phyloP scores from a whole-genome alignment of 352 stramenopile genomes.

The Globisporangium alternatum region DNA sequence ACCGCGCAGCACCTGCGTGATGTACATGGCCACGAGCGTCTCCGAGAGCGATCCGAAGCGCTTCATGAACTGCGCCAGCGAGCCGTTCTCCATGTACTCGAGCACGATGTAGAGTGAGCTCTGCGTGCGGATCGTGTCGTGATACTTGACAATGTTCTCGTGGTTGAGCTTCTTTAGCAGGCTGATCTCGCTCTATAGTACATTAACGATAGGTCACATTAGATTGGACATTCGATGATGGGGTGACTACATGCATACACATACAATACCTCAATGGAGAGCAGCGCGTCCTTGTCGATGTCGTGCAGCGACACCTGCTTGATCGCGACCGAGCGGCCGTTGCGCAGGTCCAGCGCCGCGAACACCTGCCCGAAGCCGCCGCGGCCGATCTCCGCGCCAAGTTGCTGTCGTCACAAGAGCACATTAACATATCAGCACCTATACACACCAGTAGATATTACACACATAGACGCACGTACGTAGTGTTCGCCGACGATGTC shows the following conservation, averaged over 20 bases:
- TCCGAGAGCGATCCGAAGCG: slow-evolving; percentile 92
- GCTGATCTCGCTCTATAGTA: slow-evolving; percentile 81
- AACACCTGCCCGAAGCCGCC: slow-evolving; percentile 91
- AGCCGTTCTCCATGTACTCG: slow-evolving; percentile 95
- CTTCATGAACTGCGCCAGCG: slow-evolving; percentile 91
- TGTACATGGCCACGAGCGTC: slow-evolving; percentile 90
- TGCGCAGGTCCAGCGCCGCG: slow-evolving; percentile 81
- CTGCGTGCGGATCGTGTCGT: slow-evolving; percentile 91
- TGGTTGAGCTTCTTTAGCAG: slow-evolving; percentile 92
- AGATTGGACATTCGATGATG: not conserved
- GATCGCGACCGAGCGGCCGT: slow-evolving; percentile 80
- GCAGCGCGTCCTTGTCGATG: slow-evolving; percentile 82
- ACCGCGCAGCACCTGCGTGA: slow-evolving; percentile 89
- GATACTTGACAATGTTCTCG: slow-evolving; percentile 95
- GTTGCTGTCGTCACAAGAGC: slow-evolving; percentile 51
- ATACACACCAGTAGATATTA: not conserved
- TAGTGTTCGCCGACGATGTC: slow-evolving; percentile 77
- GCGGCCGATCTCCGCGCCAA: slow-evolving; percentile 89
- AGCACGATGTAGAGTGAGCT: slow-evolving; percentile 83
- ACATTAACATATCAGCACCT: not conserved
- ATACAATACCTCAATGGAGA: slow-evolving; percentile 63
- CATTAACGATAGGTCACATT: not conserved
- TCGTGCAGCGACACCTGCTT: slow-evolving; percentile 84
- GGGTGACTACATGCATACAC: not conserved
- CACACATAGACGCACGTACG: slow-evolving; percentile 28